Evolutionary conservation across 306 rosid species (phyloP), one percentile per base, ranked within the genome.

Genomic region (Parietaria judaica): DNA sequence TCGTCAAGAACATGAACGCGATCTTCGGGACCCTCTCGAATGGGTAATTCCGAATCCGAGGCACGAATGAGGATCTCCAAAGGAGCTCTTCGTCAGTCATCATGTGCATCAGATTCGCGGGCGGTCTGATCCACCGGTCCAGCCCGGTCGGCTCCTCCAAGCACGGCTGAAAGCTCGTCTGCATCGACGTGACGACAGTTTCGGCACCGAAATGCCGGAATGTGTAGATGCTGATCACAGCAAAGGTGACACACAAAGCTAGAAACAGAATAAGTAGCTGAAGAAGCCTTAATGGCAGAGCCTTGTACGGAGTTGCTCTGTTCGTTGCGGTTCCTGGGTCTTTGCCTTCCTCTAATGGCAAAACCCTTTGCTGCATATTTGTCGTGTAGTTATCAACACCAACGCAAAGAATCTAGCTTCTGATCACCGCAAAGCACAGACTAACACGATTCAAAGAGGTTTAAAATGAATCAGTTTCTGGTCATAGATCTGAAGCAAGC

Each of bases 1-100:
- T 94, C 7, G 97, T 88, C 78, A 94, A 72, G 78, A 94, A 94
- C 99, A 94, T 88, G 45, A 94, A 81, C 35, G 97, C 99, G 74
- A 88, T 73, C 87, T 88, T 94, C 0, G 88, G 97, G 74, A 86
- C 94, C 66, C 95, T 82, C 12, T 51, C 23, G 56, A 77, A 88
- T 60, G 99, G 99, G 70, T 82, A 88, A n/a, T 57, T 58, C 57
- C 70, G 74, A 14, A 80, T 79, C 72, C 81, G 56, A 63, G 97
- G 82, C 67, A 58, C 81, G 61, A 86, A 78, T 13, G 99, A 79
- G 6, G 99, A 94, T 63, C 84, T 82, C 99, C 99, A 94, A 7
- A 94, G 66, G 8, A 94, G 67, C 53, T 88, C 86, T 41, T 67
- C 45, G 34, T 94, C 99, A 63, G 54, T 88, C 97, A 94, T 84